These are phyloP conservation scores for Jacaranda mimosifolia DNA, from an alignment of 257 asterid genomes.

Conservation along the genomic window DNA sequence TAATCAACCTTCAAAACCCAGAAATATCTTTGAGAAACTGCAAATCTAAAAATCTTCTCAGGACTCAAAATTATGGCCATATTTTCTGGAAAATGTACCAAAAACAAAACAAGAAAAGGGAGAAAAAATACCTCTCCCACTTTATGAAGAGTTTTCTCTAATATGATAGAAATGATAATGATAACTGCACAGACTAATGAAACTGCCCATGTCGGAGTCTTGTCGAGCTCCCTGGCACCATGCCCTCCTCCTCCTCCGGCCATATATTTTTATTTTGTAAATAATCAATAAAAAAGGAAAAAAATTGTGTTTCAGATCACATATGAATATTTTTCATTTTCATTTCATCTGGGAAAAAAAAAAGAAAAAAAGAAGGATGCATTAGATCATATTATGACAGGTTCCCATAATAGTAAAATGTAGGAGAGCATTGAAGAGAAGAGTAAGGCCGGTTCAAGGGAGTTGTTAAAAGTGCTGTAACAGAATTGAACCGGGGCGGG, in stretches of 20 bases:
- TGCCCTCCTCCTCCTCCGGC: slow-evolving; percentile 52
- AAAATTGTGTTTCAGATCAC: not conserved
- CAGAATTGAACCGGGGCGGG: slow-evolving; percentile 45
- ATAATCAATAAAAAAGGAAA: slow-evolving; percentile 1
- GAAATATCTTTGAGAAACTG: not conserved
- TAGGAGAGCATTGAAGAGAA: slow-evolving; percentile 34
- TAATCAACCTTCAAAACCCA: not conserved
- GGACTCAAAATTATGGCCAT: not conserved
- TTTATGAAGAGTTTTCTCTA: slow-evolving; percentile 71
- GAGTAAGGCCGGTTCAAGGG: slow-evolving; percentile 50
- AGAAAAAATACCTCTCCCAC: slow-evolving; percentile 52
- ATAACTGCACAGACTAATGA: slow-evolving; percentile 71
- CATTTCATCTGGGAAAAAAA: slow-evolving; percentile 4
- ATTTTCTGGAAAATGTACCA: not conserved
- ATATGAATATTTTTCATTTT: slow-evolving; percentile 25
- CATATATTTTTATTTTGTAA: slow-evolving; percentile 33
- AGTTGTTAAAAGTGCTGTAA: slow-evolving; percentile 38
- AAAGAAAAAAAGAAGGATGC: slow-evolving; percentile 26
- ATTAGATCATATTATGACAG: slow-evolving; percentile 10
- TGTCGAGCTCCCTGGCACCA: slow-evolving; percentile 55
- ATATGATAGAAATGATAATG: slow-evolving; percentile 60
- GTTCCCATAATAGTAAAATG: slow-evolving; percentile 35
- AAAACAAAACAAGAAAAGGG: not conserved
- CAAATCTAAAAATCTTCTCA: not conserved
- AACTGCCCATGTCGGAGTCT: slow-evolving; percentile 88